A percentile compares a stretch with the other conserved stretches of the same genome.
Evolutionary conservation across 176 grass and related monocot genomes (phyloP).

Genomic region (Guadua angustifolia): DNA sequence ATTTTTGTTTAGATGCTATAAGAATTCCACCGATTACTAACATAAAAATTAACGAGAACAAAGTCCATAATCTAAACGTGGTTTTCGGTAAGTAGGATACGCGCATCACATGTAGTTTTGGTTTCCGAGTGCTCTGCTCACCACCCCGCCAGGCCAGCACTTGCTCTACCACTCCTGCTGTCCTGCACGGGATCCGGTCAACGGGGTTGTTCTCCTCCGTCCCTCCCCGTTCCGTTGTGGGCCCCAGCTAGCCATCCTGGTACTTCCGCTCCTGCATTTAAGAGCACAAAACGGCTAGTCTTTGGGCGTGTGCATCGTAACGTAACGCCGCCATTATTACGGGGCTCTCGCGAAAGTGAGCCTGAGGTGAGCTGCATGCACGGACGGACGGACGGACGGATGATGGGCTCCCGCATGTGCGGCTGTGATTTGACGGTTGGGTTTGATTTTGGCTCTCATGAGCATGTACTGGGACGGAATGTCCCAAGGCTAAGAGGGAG

Average conservation of each 20-base stretch:
- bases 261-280: neutral
- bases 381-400: neutral
- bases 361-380: neutral
- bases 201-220: neutral
- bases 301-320: neutral
- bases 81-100: too few relatives aligned
- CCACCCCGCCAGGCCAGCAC: too few relatives aligned
- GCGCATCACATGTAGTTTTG: too few relatives aligned
- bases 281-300: neutral
- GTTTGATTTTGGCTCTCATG: neutral
- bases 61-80: too few relatives aligned
- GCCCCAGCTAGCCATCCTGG: too few relatives aligned
- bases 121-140: too few relatives aligned
- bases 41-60: too few relatives aligned
- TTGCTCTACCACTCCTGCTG: too few relatives aligned
- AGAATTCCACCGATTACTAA: too few relatives aligned
- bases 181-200: conserved; percentile 43
- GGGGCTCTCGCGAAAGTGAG: neutral
- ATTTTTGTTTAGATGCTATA: too few relatives aligned
- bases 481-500: too few relatives aligned
- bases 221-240: neutral
- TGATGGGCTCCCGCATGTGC: neutral
- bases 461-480: neutral
- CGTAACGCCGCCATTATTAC: neutral
- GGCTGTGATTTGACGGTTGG: neutral